Percentiles rank a stretch among this genome's conserved stretches.
phyloP scores from a whole-genome alignment of 257 asterid species.

The Sherardia arvensis region DNA sequence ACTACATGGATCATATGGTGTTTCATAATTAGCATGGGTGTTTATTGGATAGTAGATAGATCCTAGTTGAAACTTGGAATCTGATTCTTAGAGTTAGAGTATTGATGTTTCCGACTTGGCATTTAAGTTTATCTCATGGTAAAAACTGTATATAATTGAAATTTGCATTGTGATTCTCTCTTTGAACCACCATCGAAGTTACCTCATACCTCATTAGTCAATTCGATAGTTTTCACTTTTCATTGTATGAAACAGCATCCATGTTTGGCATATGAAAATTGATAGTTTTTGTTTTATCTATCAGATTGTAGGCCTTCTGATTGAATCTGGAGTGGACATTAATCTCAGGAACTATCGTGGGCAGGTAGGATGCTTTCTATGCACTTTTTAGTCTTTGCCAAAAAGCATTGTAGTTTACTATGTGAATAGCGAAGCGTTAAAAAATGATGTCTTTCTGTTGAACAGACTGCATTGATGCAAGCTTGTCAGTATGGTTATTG shows the following conservation, averaged over 20 bases:
- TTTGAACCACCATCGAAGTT: constrained; percentile 6
- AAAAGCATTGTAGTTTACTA: neutral
- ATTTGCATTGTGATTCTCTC: constrained; percentile 1
- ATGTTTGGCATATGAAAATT: constrained; percentile 11
- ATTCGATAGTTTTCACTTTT: constrained; percentile 7
- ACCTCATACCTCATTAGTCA: too few relatives aligned
- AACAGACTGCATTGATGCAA: constrained; percentile 93
- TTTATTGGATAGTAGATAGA: neutral
- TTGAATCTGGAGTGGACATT: constrained; percentile 77
- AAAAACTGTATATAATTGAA: neutral
- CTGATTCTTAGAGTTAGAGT: too few relatives aligned
- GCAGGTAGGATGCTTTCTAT: constrained; percentile 38
- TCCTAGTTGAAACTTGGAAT: too few relatives aligned
- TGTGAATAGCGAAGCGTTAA: neutral
- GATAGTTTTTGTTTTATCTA: constrained; percentile 13
- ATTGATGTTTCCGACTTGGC: neutral
- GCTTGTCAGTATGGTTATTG: constrained; percentile 92
- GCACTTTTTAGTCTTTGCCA: neutral
- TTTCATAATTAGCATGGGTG: neutral
- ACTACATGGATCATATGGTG: neutral
- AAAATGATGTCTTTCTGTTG: constrained; percentile 17
- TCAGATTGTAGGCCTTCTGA: constrained; percentile 74
- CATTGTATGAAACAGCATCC: constrained; percentile 7
- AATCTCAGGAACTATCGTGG: constrained; percentile 82
- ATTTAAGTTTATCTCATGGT: neutral